phyloP scores from a whole-genome alignment of 768 basidiomycete genomes.

The Cystoderma amianthinum region DNA sequence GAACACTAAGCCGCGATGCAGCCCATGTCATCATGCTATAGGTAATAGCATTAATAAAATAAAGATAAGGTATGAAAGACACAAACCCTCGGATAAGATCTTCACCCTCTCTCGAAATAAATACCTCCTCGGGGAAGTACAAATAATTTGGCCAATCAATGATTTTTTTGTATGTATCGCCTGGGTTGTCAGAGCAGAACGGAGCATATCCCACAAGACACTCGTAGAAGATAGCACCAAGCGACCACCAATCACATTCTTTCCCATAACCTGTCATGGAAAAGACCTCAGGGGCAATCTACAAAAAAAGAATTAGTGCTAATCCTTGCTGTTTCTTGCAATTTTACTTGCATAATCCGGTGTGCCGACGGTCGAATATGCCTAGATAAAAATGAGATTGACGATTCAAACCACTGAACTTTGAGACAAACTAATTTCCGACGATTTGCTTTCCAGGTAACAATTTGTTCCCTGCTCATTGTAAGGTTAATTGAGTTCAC shows the following conservation, averaged over 20 bases:
- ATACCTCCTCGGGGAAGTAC: constrained; percentile 92
- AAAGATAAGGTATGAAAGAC: neutral
- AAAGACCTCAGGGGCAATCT: constrained; percentile 98
- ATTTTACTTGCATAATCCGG: constrained; percentile 38
- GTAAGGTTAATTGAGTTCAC: constrained; percentile 97
- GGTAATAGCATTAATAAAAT: neutral
- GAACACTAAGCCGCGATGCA: constrained; percentile 65
- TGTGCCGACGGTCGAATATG: constrained; percentile 84
- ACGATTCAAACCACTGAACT: neutral
- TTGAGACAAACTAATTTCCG: constrained; percentile 70
- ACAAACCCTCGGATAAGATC: constrained; percentile 79
- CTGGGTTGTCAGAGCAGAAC: constrained; percentile 95
- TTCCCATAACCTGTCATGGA: constrained; percentile 95
- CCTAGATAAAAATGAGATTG: constrained; percentile 36
- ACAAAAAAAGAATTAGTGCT: constrained; percentile 25
- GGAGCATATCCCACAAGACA: constrained; percentile 97
- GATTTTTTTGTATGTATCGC: constrained; percentile 98
- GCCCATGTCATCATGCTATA: constrained; percentile 82
- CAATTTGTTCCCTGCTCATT: constrained; percentile 94
- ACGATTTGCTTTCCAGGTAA: constrained; percentile 98
- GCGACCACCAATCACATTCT: constrained; percentile 99
- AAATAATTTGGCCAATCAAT: constrained; percentile 92
- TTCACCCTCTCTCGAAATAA: constrained; percentile 87
- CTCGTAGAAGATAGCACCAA: constrained; percentile 98
- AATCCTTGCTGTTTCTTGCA: neutral